A percentile compares a stretch with the other conserved stretches of the same genome.
phyloP scores from a whole-genome alignment of 495 filamentous ascomycete species.

The Podospora bellae-mahoneyi region DNA sequence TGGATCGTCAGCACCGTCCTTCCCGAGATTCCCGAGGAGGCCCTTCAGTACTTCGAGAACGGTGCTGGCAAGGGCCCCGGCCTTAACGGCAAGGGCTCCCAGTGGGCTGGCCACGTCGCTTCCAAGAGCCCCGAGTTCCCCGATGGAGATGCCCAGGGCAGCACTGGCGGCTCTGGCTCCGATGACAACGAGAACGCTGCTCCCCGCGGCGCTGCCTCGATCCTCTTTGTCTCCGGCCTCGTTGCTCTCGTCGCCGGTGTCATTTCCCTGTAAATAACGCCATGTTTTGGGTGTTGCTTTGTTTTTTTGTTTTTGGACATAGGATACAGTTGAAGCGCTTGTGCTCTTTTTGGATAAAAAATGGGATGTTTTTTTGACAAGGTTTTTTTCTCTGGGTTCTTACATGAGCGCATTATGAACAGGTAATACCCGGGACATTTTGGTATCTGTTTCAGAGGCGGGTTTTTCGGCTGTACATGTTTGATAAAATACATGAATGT shows the following conservation, averaged over 20 bases:
- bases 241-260: constrained; percentile 63
- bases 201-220: constrained; percentile 45
- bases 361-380: neutral
- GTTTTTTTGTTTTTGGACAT: neutral
- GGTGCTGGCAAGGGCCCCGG: constrained; percentile 74
- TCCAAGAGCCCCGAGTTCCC: constrained; percentile 34
- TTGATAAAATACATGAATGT: constrained; percentile 1
- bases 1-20: constrained; percentile 73
- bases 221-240: constrained; percentile 50
- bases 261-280: constrained; percentile 51
- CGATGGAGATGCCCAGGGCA: constrained; percentile 53
- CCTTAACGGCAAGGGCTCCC: constrained; percentile 68
- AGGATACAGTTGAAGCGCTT: constrained; percentile 5
- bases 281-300: neutral
- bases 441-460: constrained; percentile 1
- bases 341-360: constrained; percentile 7
- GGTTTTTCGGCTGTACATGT: neutral
- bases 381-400: neutral
- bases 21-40: constrained; percentile 72
- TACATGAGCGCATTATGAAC: neutral
- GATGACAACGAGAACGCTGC: constrained; percentile 27
- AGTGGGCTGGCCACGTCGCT: constrained; percentile 54
- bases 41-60: constrained; percentile 60
- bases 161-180: constrained; percentile 45
- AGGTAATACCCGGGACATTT: constrained; percentile 2